A percentile compares a stretch with the other conserved stretches of the same genome.
phyloP scores from a whole-genome alignment of 2,329 filamentous ascomycete species.

The Sphaerulina musiva region DNA sequence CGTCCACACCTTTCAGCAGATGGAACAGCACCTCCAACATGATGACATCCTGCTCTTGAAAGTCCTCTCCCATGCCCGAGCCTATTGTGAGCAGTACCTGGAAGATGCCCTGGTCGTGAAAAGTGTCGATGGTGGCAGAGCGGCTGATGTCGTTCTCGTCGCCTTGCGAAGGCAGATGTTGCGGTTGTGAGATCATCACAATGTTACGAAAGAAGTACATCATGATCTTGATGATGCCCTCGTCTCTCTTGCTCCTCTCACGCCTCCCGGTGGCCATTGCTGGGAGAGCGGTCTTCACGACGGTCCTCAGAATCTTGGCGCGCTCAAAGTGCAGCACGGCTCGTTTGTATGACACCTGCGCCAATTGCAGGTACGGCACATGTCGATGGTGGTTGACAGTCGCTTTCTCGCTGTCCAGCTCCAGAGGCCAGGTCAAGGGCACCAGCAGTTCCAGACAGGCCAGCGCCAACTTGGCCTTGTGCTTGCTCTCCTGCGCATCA shows the following conservation, averaged over 20 bases:
- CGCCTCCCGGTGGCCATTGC: constrained; percentile 72
- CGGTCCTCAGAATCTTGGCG: constrained; percentile 69
- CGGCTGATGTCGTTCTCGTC: constrained; percentile 85
- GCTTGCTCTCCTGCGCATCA: constrained; percentile 62
- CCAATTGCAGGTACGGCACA: constrained; percentile 78
- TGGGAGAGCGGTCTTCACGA: constrained; percentile 73
- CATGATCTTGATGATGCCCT: constrained; percentile 85
- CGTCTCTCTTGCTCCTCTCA: constrained; percentile 72
- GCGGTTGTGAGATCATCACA: constrained; percentile 70
- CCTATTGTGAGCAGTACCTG: constrained; percentile 76
- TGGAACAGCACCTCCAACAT: constrained; percentile 90
- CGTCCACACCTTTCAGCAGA: constrained; percentile 80
- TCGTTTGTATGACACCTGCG: constrained; percentile 84
- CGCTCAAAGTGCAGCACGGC: constrained; percentile 78
- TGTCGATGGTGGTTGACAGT: constrained; percentile 91
- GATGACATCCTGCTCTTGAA: constrained; percentile 79
- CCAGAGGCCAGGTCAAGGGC: constrained; percentile 88
- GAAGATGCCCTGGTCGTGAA: constrained; percentile 85
- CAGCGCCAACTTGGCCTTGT: constrained; percentile 72
- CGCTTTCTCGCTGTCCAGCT: constrained; percentile 70
- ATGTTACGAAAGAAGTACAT: constrained; percentile 87
- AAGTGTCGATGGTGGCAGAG: constrained; percentile 80
- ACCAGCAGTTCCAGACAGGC: constrained; percentile 86
- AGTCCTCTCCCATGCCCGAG: constrained; percentile 91
- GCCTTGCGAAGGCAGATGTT: constrained; percentile 68